A percentile compares a stretch with the other conserved stretches of the same genome.
Conservation (phyloP, 2,329 filamentous ascomycete species). For the Colletotrichum theobromicola region DNA sequence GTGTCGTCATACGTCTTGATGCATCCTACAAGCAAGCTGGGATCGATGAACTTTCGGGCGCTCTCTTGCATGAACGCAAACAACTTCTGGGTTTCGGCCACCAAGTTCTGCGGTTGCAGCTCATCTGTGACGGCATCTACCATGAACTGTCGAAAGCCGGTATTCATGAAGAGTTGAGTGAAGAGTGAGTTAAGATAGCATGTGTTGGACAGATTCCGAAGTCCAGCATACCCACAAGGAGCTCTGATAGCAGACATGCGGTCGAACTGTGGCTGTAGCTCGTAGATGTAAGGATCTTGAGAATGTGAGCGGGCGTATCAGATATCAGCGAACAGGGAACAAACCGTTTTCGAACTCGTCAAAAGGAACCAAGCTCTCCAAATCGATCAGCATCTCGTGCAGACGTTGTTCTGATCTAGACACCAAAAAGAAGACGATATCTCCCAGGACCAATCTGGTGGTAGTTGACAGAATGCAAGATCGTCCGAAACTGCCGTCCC, state of each 20-base stretch:
- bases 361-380: constrained; percentile 56
- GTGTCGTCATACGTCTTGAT: constrained; percentile 85
- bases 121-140: constrained; percentile 66
- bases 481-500: constrained; percentile 27
- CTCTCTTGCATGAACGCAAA: constrained; percentile 89
- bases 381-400: constrained; percentile 52
- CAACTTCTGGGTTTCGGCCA: constrained; percentile 78
- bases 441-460: constrained; percentile 65
- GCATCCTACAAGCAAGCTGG: constrained; percentile 72
- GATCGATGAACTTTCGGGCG: constrained; percentile 75
- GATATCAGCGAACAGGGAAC: background rate
- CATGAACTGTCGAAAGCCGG: constrained; percentile 85
- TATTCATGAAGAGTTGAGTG: constrained; percentile 96
- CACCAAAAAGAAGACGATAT: constrained; percentile 62
- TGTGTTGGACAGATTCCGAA: constrained; percentile 93
- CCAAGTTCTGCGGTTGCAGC: constrained; percentile 66
- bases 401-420: constrained; percentile 57
- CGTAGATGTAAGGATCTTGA: constrained; percentile 61
- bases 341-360: constrained; percentile 12
- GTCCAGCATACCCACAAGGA: constrained; percentile 81
- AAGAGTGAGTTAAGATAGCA: constrained; percentile 97
- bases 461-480: constrained; percentile 50
- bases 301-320: background rate
- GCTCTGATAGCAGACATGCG: constrained; percentile 73
- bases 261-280: constrained; percentile 68